These are phyloP conservation scores for Coleophoma eucalyptorum DNA, from an alignment of 2,329 filamentous ascomycete species.

Conservation along the genomic window DNA sequence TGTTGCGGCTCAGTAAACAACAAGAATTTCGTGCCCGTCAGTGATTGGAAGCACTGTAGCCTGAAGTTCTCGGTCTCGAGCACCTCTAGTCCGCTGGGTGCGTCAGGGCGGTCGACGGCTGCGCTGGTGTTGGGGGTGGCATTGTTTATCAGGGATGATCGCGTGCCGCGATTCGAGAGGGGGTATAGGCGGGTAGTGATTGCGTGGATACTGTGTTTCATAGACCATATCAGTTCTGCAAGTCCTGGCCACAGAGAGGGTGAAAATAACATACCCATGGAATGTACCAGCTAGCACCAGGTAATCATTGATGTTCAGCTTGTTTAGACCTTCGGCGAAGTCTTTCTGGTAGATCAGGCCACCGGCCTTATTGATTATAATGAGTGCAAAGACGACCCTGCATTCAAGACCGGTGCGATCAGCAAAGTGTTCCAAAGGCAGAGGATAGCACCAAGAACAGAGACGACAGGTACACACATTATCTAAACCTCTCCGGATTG, in stretches of 20 bases:
- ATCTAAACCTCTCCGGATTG: too few species aligned
- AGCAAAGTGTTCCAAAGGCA: not conserved
- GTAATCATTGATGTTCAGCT: conserved; percentile 92
- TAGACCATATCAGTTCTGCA: conserved; percentile 6
- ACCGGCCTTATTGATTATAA: conserved; percentile 98
- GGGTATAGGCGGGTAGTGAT: conserved; percentile 62
- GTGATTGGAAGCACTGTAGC: conserved; percentile 90
- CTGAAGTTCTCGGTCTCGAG: conserved; percentile 93
- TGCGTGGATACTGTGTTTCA: conserved; percentile 54
- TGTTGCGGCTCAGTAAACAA: conserved; percentile 77
- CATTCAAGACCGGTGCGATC: not conserved
- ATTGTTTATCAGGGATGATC: conserved; percentile 40
- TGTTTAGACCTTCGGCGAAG: conserved; percentile 82
- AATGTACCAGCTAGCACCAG: conserved; percentile 96
- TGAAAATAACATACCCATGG: conserved; percentile 64
- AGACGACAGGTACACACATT: not conserved
- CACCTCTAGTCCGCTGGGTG: conserved; percentile 79
- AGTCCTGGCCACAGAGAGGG: not conserved
- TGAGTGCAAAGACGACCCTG: conserved; percentile 92
- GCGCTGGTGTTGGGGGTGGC: conserved; percentile 43
- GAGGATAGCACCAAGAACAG: not conserved
- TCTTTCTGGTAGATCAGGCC: conserved; percentile 94
- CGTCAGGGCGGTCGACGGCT: conserved; percentile 46
- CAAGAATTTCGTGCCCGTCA: conserved; percentile 93
- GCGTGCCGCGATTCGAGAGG: conserved; percentile 54